Conservation (phyloP, 768 basidiomycete species). For the Cyclocybe aegerita region DNA sequence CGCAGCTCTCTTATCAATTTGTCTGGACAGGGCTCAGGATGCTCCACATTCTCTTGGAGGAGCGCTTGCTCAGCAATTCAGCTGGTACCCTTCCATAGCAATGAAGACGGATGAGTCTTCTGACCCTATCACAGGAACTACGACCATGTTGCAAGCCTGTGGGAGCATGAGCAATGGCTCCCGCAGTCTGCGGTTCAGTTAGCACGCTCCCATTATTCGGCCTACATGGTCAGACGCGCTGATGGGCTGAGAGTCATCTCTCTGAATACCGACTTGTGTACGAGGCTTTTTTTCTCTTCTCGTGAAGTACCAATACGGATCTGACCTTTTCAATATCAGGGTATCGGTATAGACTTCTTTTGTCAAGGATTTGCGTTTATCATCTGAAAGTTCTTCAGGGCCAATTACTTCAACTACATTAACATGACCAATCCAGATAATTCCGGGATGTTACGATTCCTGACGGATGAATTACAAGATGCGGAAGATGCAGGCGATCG, state of each 20-base stretch:
- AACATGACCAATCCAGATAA: conserved; percentile 68
- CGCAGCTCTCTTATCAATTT: neutral
- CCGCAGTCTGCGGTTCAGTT: conserved; percentile 50
- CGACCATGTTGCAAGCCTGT: conserved; percentile 68
- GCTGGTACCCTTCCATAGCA: conserved; percentile 44
- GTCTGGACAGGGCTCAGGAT: conserved; percentile 48
- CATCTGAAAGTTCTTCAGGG: conserved; percentile 27
- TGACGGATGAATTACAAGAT: conserved; percentile 76
- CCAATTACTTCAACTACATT: conserved; percentile 78
- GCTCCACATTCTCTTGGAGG: conserved; percentile 59
- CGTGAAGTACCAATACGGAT: neutral
- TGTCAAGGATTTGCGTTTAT: neutral
- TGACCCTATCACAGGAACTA: conserved; percentile 57
- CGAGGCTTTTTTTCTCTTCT: conserved; percentile 21
- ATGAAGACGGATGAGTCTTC: neutral
- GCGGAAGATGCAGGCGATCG: conserved; percentile 77
- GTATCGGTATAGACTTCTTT: conserved; percentile 29
- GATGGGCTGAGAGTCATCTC: conserved; percentile 74
- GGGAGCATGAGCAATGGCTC: conserved; percentile 73
- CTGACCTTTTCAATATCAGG: conserved; percentile 20
- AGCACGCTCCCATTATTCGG: conserved; percentile 70
- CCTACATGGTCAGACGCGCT: conserved; percentile 63
- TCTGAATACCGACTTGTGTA: conserved; percentile 77
- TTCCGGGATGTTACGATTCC: conserved; percentile 75
- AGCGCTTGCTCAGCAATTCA: conserved; percentile 56